Base-by-base conservation (phyloP, 2,329 filamentous ascomycete genomes). In the Calonectria hawksworthii region DNA sequence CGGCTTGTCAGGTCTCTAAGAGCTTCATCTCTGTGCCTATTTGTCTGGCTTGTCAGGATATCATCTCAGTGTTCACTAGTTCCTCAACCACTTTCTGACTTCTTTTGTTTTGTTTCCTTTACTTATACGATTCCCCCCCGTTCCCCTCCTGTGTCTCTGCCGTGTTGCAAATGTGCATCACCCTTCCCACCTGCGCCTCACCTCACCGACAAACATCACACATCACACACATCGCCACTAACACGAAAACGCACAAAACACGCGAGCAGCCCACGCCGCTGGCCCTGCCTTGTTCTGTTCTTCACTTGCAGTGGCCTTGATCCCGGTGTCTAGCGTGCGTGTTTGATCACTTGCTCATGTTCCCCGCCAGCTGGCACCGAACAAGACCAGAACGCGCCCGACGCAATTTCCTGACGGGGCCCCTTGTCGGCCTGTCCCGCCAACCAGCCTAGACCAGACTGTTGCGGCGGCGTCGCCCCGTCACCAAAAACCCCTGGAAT, bases 401-500 rank as follows among this genome's bases (percentile, higher is more conserved):
- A 71, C 68, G 72, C 61, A 71, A 70, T 74, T 71, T 74, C 71
- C 67, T 68, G 23, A 72, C 52, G 52, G 70, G 38, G 63, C 71
- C 71, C 71, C 65, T 61, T 44, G 65, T 66, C 59, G 59, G 36
- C 66, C 56, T 73, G 71, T 69, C 70, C 75, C 67, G 61, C 72
- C 72, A 74, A 74, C 72, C 72, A 66, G 69, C 70, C 77, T 70
- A 73, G 76, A 72, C 70, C 72, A 68, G 47, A 34, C 67, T 68
- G 36, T 47, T 36, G 66, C 76, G 71, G 66, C 76, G 71, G 73
- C 52, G 64, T 75, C 73, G 79, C 79, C 79, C 79, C 79, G 80
- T 80, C 76, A 56, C 73, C 72, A 70, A 72, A 41, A 77, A 66
- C 79, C 78, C 79, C 74, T 75, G 77, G 76, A 80, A 80, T 77